Percentiles rank a stretch among this genome's conserved stretches.
Conservation (phyloP, 768 basidiomycete species). For the Tricholoma flavovirens region DNA sequence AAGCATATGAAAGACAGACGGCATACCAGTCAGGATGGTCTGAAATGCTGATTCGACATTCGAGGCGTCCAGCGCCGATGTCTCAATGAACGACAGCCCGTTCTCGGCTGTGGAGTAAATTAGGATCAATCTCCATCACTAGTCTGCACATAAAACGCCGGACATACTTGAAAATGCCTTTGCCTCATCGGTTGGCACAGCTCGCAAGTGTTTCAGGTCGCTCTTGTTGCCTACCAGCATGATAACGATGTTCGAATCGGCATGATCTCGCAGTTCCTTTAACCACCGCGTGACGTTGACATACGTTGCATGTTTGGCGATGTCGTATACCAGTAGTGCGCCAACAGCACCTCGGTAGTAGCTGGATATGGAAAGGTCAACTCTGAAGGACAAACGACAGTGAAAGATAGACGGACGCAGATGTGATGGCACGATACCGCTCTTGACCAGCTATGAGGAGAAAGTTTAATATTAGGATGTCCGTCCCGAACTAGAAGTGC, state of each 20-base stretch:
- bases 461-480: neutral
- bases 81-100: conserved; percentile 93
- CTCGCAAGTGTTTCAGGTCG: conserved; percentile 95
- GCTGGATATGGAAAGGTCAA: conserved; percentile 31
- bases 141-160: neutral
- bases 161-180: conserved; percentile 80
- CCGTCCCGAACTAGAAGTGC: neutral
- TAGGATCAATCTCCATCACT: neutral
- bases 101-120: conserved; percentile 63
- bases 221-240: conserved; percentile 99
- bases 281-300: conserved; percentile 93
- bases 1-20: neutral
- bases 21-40: conserved; percentile 84
- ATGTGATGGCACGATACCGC: conserved; percentile 95
- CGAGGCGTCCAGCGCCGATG: conserved; percentile 98
- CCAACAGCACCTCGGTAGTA: conserved; percentile 98
- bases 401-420: conserved; percentile 58
- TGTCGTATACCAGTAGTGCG: conserved; percentile 90
- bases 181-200: conserved; percentile 96
- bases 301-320: conserved; percentile 91
- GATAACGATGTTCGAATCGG: conserved; percentile 88
- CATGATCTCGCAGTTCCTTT: conserved; percentile 95
- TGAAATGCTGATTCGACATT: conserved; percentile 99
- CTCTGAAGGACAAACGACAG: neutral
- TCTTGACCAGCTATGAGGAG: conserved; percentile 81